Evolutionary conservation across 768 basidiomycete genomes (phyloP).

Genomic region (Phanerochaete sordida): DNA sequence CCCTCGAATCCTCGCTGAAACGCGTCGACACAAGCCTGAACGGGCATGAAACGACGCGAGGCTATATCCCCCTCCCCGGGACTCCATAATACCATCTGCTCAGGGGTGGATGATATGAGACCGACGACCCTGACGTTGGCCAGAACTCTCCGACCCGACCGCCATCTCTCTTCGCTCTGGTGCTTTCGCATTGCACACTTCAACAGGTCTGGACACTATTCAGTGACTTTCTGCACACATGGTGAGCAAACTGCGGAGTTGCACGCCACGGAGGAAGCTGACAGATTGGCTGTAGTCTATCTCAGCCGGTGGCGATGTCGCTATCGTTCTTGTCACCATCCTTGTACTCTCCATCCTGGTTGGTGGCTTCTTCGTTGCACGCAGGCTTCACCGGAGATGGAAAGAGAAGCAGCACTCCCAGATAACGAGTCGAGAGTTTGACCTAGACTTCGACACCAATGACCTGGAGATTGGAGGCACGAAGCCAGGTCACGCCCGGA

Average conservation of each 20-base stretch:
- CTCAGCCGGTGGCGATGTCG: neutral
- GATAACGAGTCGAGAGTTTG: neutral
- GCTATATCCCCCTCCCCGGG: neutral
- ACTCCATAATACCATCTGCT: neutral
- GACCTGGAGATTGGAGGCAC: neutral
- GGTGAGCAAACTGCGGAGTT: neutral
- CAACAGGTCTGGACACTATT: too few relatives aligned
- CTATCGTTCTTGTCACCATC: neutral
- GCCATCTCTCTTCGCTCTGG: neutral
- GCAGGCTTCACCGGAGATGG: neutral
- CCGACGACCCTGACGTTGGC: neutral
- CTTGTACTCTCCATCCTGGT: neutral
- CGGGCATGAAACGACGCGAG: neutral
- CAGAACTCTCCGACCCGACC: neutral
- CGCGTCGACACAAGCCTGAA: neutral
- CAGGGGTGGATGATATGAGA: neutral
- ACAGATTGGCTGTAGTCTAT: neutral
- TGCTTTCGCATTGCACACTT: too few relatives aligned
- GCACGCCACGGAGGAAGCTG: neutral
- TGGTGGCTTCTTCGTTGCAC: neutral
- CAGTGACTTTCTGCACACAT: neutral
- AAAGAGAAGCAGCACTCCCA: neutral
- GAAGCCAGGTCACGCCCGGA: neutral
- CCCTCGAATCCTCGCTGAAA: neutral
- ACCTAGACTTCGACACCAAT: constrained; percentile 8